A percentile compares a stretch with the other conserved stretches of the same genome.
Conservation (phyloP, 345 rosid genomes). For the Populus nigra region DNA sequence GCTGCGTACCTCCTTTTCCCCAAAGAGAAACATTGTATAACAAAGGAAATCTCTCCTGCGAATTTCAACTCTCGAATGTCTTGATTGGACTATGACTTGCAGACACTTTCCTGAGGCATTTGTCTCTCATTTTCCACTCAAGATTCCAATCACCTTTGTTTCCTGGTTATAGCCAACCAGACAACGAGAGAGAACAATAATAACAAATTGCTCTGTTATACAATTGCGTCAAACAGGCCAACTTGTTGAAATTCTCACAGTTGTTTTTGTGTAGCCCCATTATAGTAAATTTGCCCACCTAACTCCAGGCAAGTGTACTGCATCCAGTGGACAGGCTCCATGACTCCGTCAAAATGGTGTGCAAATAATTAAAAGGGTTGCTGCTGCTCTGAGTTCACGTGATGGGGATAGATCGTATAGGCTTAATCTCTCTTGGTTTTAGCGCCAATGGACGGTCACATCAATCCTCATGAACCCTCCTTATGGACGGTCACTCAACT, state of each 20-base stretch:
- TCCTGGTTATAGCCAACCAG: too few species aligned
- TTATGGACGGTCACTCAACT: conserved; percentile 7
- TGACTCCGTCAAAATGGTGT: not conserved
- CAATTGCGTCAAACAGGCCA: not conserved
- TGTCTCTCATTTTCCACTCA: too few species aligned
- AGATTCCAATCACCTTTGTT: too few species aligned
- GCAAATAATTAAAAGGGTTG: conserved; percentile 8
- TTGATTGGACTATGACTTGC: too few species aligned
- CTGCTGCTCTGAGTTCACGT: not conserved
- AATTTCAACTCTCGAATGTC: too few species aligned
- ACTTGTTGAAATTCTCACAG: not conserved
- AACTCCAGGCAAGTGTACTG: conserved; percentile 15
- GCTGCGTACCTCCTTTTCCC: too few species aligned
- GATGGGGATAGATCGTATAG: conserved; percentile 17
- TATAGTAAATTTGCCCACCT: conserved; percentile 10
- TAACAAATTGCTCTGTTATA: not conserved
- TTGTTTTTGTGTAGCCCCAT: not conserved
- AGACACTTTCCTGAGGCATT: too few species aligned
- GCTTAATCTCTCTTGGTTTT: conserved; percentile 20
- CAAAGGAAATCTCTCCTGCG: too few species aligned
- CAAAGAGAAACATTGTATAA: too few species aligned
- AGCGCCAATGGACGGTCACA: conserved; percentile 32
- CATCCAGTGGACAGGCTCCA: conserved; percentile 2
- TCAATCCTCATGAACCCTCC: conserved; percentile 9
- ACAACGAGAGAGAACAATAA: too few species aligned